These are phyloP conservation scores for Kwoniella botswanensis DNA, from an alignment of 768 basidiomycete species.

Conservation along the genomic window DNA sequence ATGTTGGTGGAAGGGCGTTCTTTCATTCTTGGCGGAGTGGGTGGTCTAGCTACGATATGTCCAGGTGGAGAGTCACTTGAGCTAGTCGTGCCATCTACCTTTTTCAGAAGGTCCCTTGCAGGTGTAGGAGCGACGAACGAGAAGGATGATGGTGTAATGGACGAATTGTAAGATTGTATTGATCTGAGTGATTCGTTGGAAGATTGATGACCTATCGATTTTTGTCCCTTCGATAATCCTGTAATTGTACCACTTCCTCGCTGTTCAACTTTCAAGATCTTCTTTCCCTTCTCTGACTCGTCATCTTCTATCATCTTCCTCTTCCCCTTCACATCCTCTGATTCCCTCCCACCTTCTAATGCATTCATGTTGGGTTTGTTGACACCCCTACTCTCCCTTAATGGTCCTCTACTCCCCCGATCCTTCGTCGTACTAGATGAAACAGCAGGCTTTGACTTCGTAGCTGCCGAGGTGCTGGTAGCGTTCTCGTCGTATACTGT, in stretches of 20 bases:
- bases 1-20: not conserved
- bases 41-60: slow-evolving; percentile 26
- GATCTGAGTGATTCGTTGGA: slow-evolving; percentile 11
- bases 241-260: not conserved
- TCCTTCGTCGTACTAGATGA: slow-evolving; percentile 7
- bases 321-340: not conserved
- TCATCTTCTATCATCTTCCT: slow-evolving; percentile 15
- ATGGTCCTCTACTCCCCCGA: slow-evolving; percentile 20
- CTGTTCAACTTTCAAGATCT: not conserved
- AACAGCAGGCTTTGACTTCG: not conserved
- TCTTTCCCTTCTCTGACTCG: not conserved
- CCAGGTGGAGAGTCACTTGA: slow-evolving; percentile 5
- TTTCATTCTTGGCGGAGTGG: slow-evolving; percentile 33
- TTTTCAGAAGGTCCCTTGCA: slow-evolving; percentile 27
- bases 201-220: slow-evolving; percentile 6
- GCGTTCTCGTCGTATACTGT: slow-evolving; percentile 21
- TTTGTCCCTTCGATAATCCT: not conserved
- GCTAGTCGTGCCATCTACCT: slow-evolving; percentile 2
- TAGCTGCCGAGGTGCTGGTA: not conserved
- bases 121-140: slow-evolving; percentile 20
- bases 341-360: slow-evolving; percentile 6
- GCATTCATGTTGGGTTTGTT: slow-evolving; percentile 10
- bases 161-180: slow-evolving; percentile 5
- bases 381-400: slow-evolving; percentile 19
- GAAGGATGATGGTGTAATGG: not conserved